Conservation (phyloP, 139 green algal species). For the Tetradesmus obliquus region DNA sequence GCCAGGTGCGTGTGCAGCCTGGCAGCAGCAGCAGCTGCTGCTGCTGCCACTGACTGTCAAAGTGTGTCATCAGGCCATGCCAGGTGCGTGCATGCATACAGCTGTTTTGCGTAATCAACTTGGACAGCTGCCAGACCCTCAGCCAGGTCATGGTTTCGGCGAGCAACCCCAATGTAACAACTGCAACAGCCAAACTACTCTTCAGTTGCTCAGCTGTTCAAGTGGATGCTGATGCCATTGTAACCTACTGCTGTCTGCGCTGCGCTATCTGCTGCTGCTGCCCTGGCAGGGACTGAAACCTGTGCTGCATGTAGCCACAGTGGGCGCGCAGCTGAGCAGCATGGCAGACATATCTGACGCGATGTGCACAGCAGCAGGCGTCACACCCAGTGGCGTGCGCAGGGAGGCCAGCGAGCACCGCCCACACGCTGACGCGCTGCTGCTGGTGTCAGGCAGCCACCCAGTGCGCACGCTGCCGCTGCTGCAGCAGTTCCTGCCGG, state of each 20-base stretch:
- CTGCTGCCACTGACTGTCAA: neutral
- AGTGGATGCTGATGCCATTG: neutral
- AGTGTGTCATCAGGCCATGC: no score
- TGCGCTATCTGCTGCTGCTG: neutral
- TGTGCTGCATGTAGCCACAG: conserved; percentile 50
- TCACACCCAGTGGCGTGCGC: neutral
- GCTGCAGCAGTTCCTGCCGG: conserved; percentile 25
- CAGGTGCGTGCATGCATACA: no score
- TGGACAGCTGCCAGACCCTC: no score
- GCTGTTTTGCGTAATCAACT: no score
- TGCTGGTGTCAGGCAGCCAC: conserved; percentile 81
- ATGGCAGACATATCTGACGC: conserved; percentile 42
- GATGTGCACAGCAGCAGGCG: conserved; percentile 42
- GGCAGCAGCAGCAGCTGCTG: neutral
- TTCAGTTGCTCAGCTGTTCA: neutral
- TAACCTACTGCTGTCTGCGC: neutral
- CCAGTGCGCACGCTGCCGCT: conserved; percentile 59
- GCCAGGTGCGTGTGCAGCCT: neutral
- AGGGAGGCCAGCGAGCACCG: neutral
- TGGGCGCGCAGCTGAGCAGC: conserved; percentile 58
- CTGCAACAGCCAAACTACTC: no score
- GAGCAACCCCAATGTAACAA: neutral
- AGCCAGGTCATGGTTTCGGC: no score
- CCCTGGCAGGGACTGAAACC: neutral
- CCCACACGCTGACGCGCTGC: conserved; percentile 63